Percentiles rank a stretch among this genome's conserved stretches.
phyloP scores from a whole-genome alignment of 2,329 filamentous ascomycete species.

The Epichloe uncinata region DNA sequence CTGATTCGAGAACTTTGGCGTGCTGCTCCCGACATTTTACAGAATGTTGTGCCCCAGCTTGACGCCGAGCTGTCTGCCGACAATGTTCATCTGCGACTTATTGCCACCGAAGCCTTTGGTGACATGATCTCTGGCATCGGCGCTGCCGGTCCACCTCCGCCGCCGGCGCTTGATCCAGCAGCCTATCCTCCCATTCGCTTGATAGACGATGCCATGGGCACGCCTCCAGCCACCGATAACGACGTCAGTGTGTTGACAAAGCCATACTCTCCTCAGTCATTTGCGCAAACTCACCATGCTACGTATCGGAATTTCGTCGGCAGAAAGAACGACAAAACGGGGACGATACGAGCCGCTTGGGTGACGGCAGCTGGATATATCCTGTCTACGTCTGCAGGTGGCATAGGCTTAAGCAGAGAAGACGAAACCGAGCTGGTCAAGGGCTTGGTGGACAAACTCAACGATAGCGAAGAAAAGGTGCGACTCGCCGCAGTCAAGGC shows the following conservation, averaged over 20 bases:
- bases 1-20: constrained; percentile 89
- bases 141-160: constrained; percentile 69
- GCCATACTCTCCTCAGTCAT: constrained; percentile 78
- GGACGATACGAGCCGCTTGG: constrained; percentile 75
- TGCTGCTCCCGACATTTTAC: constrained; percentile 73
- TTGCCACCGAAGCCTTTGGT: constrained; percentile 88
- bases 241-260: constrained; percentile 57
- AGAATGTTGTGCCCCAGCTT: constrained; percentile 86
- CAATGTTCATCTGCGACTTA: constrained; percentile 68
- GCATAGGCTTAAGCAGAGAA: constrained; percentile 71
- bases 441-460: constrained; percentile 65
- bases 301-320: constrained; percentile 78
- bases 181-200: constrained; percentile 69
- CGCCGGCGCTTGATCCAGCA: constrained; percentile 61
- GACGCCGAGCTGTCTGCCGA: constrained; percentile 88
- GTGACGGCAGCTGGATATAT: constrained; percentile 74
- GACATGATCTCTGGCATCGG: constrained; percentile 93
- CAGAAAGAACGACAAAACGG: constrained; percentile 74
- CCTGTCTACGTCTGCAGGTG: constrained; percentile 78
- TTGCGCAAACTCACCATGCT: constrained; percentile 64
- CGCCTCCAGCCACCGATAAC: constrained; percentile 21
- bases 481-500: constrained; percentile 78
- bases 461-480: constrained; percentile 83
- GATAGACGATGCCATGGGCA: constrained; percentile 36
- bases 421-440: constrained; percentile 67